Evolutionary conservation across 805 yeast genomes (phyloP).

Genomic region (Lipomyces kockii): DNA sequence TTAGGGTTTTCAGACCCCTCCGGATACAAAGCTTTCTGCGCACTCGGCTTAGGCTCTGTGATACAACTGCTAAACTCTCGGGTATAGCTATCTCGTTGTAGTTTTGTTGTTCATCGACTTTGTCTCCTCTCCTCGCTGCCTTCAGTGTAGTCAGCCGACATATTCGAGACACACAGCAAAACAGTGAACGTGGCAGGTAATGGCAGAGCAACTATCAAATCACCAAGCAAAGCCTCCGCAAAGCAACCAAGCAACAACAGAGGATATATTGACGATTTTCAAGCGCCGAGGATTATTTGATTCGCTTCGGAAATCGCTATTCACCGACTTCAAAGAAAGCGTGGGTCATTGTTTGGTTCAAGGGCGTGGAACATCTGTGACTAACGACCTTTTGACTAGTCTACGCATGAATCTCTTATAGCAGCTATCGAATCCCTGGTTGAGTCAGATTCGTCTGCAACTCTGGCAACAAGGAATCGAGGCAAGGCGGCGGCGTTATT

Average conservation of each 20-base stretch:
- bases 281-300: constrained; percentile 39
- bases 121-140: too few relatives aligned
- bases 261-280: constrained; percentile 30
- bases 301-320: constrained; percentile 29
- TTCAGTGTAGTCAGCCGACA: not conserved
- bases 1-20: too few relatives aligned
- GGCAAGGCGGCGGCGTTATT: constrained; percentile 38
- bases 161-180: not conserved
- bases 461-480: constrained; percentile 29
- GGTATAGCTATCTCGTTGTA: too few relatives aligned
- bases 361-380: not conserved
- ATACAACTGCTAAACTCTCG: too few relatives aligned
- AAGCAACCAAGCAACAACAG: constrained; percentile 49
- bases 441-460: constrained; percentile 22
- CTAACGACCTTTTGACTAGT: not conserved
- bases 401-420: constrained; percentile 14
- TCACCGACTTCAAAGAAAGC: constrained; percentile 33
- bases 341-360: constrained; percentile 17
- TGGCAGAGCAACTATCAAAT: not conserved
- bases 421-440: constrained; percentile 25
- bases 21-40: too few relatives aligned
- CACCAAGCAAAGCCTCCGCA: not conserved
- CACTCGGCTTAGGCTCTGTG: too few relatives aligned
- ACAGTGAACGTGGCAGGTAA: not conserved
- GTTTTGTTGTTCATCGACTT: too few relatives aligned